Conservation (phyloP, 305 asterid genomes). For the Rubia tinctorum region DNA sequence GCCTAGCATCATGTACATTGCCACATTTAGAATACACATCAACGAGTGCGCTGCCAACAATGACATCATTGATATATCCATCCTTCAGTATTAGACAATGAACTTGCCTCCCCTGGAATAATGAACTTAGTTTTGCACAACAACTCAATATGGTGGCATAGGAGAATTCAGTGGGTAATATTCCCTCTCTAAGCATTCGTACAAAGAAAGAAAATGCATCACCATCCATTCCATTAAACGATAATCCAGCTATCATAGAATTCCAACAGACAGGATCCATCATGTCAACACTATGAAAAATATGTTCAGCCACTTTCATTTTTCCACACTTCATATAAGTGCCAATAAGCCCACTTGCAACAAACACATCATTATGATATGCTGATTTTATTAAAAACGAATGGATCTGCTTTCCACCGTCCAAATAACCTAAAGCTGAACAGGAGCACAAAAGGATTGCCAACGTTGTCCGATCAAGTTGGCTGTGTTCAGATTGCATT, state of each 20-base stretch:
- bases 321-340: constrained; percentile 64
- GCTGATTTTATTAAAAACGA: constrained; percentile 43
- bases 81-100: constrained; percentile 51
- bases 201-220: constrained; percentile 58
- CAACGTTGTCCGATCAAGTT: constrained; percentile 67
- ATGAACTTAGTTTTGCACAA: constrained; percentile 53
- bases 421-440: constrained; percentile 49
- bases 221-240: constrained; percentile 44
- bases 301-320: constrained; percentile 42
- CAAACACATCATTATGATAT: constrained; percentile 45
- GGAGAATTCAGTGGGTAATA: constrained; percentile 60
- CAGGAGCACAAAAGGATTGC: constrained; percentile 69
- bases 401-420: constrained; percentile 75
- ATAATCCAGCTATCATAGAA: constrained; percentile 69
- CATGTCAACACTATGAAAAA: constrained; percentile 44
- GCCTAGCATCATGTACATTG: constrained; percentile 43
- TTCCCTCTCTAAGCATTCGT: constrained; percentile 46
- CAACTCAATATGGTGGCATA: constrained; percentile 57
- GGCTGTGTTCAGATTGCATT: constrained; percentile 58
- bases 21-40: constrained; percentile 80
- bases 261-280: constrained; percentile 70
- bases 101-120: constrained; percentile 58
- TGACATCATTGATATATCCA: constrained; percentile 51
- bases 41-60: constrained; percentile 65
- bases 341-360: constrained; percentile 66